These are phyloP conservation scores for Cryptococcus amylolentus DNA, from an alignment of 1,284 basidiomycete genomes.

Conservation along the genomic window DNA sequence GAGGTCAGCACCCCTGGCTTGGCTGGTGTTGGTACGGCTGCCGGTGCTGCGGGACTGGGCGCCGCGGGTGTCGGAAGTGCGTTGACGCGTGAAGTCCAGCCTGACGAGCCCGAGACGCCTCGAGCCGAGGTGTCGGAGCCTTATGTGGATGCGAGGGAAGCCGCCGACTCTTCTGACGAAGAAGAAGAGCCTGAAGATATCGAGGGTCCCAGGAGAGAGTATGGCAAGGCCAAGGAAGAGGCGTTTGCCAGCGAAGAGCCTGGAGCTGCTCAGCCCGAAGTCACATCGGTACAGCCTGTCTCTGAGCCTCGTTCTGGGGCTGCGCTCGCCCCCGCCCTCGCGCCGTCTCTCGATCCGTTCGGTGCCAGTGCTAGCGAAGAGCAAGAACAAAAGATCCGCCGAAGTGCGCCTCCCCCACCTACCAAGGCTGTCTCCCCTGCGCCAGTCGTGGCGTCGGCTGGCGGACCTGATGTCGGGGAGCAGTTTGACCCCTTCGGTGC, in stretches of 20 bases:
- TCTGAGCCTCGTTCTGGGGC: constrained; percentile 39
- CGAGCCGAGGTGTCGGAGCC: not conserved
- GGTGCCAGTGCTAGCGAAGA: constrained; percentile 2
- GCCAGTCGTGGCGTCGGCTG: not conserved
- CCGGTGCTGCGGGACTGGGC: not conserved
- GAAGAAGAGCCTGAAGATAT: constrained; percentile 51
- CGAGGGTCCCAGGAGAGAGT: constrained; percentile 30
- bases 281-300: constrained; percentile 34
- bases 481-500: constrained; percentile 7
- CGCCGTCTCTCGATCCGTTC: constrained; percentile 4
- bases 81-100: constrained; percentile 8
- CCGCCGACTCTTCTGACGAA: constrained; percentile 36
- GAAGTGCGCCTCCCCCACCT: constrained; percentile 44
- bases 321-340: constrained; percentile 58
- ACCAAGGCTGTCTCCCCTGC: constrained; percentile 1
- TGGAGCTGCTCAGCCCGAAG: constrained; percentile 1
- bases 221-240: not conserved
- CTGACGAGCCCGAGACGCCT: not conserved
- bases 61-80: constrained; percentile 4
- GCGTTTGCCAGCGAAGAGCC: not conserved
- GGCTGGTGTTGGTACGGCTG: not conserved
- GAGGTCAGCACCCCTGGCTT: not conserved
- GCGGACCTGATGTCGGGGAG: not conserved
- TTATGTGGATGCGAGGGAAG: not conserved
- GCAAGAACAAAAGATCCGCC: constrained; percentile 22